Evolutionary conservation across 2,329 filamentous ascomycete genomes (phyloP), one percentile per base, ranked within the genome.

Genomic region (Talaromyces sp.): DNA sequence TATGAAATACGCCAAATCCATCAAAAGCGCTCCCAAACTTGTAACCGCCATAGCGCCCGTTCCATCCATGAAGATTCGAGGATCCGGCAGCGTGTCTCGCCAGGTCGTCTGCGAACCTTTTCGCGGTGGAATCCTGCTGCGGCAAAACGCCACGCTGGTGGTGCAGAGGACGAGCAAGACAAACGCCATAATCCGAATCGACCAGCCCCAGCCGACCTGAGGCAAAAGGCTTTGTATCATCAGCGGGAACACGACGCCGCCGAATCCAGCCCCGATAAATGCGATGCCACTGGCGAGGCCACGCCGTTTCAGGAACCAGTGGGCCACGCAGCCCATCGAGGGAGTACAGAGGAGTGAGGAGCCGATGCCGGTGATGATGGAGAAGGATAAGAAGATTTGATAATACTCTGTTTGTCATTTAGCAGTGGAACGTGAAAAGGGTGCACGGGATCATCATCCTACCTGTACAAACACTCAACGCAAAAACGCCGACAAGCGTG

Each of bases 341-440:
- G 69, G 74, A 1, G 75, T 77, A 19, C 73, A 71, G 49, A 78
- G 64, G 59, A 78, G 68, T 1, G 75, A 75, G 1, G 71, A 73
- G 0, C 74, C 69, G 1, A 75, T 62, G 0, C 77, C 78, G 9
- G 72, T 75, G 0, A 80, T 64, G 2, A 80, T 62, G 4, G 72
- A 73, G 59, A 73, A 74, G 29, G 71, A 71, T 0, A 80, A 66
- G 10, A 80, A 65, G 64, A 79, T 73, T 32, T 80, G 78, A 68
- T 75, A 80, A 62, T 75, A 79, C 29, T 69, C 69, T 59, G 49
- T 51, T 55, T 62, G 10, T 11, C 10, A 32, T 11, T n/a, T 13
- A 38, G 19, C 11, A 46, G 3, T 21, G 3, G 10, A 38, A 19
- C 41, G 17, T 32, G 31, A 24, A n/a, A 13, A 38, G 27, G 17